Evolutionary conservation across 164 flowering plant genomes (phyloP).

Genomic region (Vitis rotundifolia): DNA sequence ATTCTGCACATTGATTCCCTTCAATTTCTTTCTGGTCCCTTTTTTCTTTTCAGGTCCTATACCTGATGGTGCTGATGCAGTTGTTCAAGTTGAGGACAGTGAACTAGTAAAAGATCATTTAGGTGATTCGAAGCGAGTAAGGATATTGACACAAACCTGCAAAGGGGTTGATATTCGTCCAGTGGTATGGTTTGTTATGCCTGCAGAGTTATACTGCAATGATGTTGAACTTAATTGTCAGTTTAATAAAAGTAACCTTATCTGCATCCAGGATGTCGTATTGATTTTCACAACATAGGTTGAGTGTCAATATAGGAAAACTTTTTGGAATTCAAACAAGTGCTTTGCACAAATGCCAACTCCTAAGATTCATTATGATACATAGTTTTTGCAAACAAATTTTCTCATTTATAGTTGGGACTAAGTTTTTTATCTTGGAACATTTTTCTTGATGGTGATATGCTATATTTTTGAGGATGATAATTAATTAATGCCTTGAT

Average conservation of each 20-base stretch:
- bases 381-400: background rate
- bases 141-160: slow-evolving; percentile 54
- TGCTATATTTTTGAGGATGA: no score
- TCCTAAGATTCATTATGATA: background rate
- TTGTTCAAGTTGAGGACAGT: slow-evolving; percentile 92
- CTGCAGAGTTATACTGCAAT: background rate
- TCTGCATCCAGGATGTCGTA: background rate
- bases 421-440: no score
- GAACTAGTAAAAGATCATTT: slow-evolving; percentile 43
- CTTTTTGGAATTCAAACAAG: background rate
- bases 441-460: no score
- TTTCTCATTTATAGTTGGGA: background rate
- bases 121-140: slow-evolving; percentile 51
- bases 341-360: background rate
- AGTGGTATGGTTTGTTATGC: slow-evolving; percentile 57
- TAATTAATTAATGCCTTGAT: no score
- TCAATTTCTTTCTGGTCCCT: background rate
- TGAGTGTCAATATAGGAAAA: background rate
- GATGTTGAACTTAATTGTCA: background rate
- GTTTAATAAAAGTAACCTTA: background rate
- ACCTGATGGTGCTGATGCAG: slow-evolving; percentile 97
- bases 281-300: background rate
- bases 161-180: slow-evolving; percentile 88
- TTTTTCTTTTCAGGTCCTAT: slow-evolving; percentile 65
- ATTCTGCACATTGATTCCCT: background rate